Conservation (phyloP, 148 eudicot species). For the Rhododendron williamsianum region DNA sequence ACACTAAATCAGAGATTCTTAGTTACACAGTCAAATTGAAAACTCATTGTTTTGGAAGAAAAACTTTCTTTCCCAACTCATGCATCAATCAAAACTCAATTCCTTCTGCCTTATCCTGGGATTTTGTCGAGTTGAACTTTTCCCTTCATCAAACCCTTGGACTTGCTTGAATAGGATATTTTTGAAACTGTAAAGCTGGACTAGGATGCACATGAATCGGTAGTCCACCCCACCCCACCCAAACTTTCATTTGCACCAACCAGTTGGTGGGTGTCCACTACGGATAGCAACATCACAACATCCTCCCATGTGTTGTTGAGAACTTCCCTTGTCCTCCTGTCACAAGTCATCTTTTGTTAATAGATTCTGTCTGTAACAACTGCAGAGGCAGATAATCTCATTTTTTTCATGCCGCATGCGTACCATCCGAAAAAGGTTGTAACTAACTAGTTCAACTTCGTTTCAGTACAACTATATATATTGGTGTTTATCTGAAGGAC, state of each 20-base stretch:
- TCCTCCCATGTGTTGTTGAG: not conserved
- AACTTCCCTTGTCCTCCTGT: not conserved
- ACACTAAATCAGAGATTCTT: not conserved
- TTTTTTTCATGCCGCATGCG: not conserved
- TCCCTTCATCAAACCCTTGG: not conserved
- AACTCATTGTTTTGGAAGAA: not conserved
- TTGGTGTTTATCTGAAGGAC: not conserved
- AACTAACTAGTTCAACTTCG: not conserved
- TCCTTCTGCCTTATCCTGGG: not conserved
- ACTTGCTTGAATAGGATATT: not conserved
- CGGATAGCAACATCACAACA: not conserved
- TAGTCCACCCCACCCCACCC: too few species aligned
- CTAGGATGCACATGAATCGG: too few species aligned
- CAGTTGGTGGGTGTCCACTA: conserved; percentile 4
- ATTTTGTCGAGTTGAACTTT: not conserved
- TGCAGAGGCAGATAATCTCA: not conserved
- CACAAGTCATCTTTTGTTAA: not conserved
- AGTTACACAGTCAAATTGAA: not conserved
- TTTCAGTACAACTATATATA: not conserved
- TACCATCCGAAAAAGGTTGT: not conserved
- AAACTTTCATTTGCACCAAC: not conserved
- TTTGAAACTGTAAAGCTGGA: too few species aligned
- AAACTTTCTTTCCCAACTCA: not conserved
- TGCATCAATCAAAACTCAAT: not conserved
- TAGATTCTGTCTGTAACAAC: not conserved